Evolutionary conservation across 1,139 yeast genomes (phyloP).

Genomic region (Groenewaldozyma sp.): DNA sequence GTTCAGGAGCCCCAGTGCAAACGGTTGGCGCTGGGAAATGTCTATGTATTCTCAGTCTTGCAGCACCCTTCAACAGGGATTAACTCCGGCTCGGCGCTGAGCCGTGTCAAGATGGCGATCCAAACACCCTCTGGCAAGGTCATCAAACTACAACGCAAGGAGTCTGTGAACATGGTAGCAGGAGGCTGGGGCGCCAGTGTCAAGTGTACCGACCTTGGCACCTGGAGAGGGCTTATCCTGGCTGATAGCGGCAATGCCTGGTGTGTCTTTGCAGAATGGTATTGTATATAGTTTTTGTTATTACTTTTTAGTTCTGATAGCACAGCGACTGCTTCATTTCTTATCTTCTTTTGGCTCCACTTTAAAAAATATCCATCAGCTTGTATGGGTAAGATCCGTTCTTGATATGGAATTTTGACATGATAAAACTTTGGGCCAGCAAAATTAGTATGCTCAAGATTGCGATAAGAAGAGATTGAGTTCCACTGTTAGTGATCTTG

Average conservation of each 20-base stretch:
- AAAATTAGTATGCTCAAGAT: conserved; percentile 35
- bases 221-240: conserved; percentile 74
- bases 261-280: conserved; percentile 93
- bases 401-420: conserved; percentile 46
- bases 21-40: conserved; percentile 45
- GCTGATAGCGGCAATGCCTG: conserved; percentile 76
- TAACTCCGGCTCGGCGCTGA: conserved; percentile 34
- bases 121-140: conserved; percentile 82
- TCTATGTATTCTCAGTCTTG: conserved; percentile 53
- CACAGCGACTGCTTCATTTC: background rate
- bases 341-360: background rate
- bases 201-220: conserved; percentile 61
- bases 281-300: conserved; percentile 34
- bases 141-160: conserved; percentile 44
- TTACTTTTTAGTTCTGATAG: background rate
- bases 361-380: conserved; percentile 29
- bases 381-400: conserved; percentile 48
- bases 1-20: conserved; percentile 77
- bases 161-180: conserved; percentile 25
- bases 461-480: conserved; percentile 40
- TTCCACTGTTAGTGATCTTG: conserved; percentile 33
- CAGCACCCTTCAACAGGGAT: conserved; percentile 59
- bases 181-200: conserved; percentile 50
- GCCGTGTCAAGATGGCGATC: conserved; percentile 50
- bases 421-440: conserved; percentile 40